A percentile compares a stretch with the other conserved stretches of the same genome.
Evolutionary conservation across 345 rosid genomes (phyloP).

Genomic region (Punica granatum): DNA sequence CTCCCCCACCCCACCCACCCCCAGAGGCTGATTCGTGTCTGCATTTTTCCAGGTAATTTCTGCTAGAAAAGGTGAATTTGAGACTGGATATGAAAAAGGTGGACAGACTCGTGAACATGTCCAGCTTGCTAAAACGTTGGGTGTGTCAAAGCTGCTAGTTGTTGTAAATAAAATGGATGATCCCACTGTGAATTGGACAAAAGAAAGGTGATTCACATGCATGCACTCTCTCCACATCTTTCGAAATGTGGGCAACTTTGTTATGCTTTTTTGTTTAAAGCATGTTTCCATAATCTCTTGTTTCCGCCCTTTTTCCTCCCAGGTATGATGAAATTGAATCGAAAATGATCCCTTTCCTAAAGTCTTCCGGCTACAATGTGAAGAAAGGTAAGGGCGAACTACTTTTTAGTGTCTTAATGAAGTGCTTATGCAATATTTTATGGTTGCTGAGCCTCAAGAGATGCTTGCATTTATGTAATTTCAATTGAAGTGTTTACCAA

Average conservation of each 20-base stretch:
- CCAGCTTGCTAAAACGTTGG: conserved; percentile 96
- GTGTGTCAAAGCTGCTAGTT: conserved; percentile 80
- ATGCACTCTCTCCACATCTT: not conserved
- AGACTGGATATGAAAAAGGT: conserved; percentile 98
- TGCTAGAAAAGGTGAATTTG: conserved; percentile 98
- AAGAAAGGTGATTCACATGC: conserved; percentile 51
- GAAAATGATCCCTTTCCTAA: conserved; percentile 83
- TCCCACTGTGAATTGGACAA: conserved; percentile 88
- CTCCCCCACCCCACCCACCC: not conserved
- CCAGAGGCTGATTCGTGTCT: not conserved
- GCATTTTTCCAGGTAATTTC: conserved; percentile 61
- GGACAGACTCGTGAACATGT: conserved; percentile 99
- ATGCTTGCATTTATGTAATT: not conserved
- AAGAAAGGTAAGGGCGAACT: conserved; percentile 65
- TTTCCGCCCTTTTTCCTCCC: conserved; percentile 5
- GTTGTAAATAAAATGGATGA: conserved; percentile 99
- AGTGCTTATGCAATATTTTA: not conserved
- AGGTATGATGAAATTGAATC: conserved; percentile 87
- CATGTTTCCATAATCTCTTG: not conserved
- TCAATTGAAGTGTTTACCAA: not conserved
- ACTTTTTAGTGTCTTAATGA: not conserved
- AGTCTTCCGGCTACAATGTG: conserved; percentile 84
- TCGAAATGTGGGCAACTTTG: not conserved
- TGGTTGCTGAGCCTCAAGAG: not conserved
- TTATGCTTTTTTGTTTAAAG: not conserved